phyloP scores from a whole-genome alignment of 208 protist species.

The Wallacemonas sp. region DNA sequence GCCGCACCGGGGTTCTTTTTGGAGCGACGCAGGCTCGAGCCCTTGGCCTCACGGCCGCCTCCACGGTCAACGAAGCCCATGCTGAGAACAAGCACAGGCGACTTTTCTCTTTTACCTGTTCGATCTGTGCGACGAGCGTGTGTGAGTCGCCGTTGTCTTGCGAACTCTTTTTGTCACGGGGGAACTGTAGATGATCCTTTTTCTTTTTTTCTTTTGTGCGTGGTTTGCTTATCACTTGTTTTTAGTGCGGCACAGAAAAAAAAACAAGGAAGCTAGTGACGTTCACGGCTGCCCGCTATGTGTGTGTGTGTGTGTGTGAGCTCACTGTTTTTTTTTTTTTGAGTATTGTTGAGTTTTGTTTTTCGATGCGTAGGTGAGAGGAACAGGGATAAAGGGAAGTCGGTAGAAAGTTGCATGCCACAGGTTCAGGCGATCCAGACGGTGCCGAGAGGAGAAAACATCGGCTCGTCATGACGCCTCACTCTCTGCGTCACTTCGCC shows the following conservation, averaged over 20 bases:
- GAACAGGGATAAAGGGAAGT: no score
- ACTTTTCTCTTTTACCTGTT: background rate
- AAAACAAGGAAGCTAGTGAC: background rate
- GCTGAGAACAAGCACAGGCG: no score
- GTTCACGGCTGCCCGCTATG: no score
- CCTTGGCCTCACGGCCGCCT: slow-evolving; percentile 76
- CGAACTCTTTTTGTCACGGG: background rate
- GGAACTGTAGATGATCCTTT: slow-evolving; percentile 9
- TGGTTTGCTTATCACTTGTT: background rate
- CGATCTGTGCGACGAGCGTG: no score
- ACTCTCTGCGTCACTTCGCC: no score
- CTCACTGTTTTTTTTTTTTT: slow-evolving; percentile 2
- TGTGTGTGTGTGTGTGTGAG: no score
- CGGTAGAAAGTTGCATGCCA: no score
- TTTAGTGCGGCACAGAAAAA: background rate
- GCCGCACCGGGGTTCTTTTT: slow-evolving; percentile 81
- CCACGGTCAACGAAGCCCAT: slow-evolving; percentile 89
- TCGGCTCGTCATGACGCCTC: no score
- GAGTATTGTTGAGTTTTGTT: background rate
- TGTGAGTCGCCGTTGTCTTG: no score
- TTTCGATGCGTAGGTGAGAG: no score
- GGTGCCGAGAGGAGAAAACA: no score
- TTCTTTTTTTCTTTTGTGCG: slow-evolving; percentile 1
- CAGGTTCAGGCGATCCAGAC: no score
- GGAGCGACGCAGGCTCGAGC: slow-evolving; percentile 64